phyloP scores from a whole-genome alignment of 2,329 filamentous ascomycete species.

The Exophiala xenobiotica region DNA sequence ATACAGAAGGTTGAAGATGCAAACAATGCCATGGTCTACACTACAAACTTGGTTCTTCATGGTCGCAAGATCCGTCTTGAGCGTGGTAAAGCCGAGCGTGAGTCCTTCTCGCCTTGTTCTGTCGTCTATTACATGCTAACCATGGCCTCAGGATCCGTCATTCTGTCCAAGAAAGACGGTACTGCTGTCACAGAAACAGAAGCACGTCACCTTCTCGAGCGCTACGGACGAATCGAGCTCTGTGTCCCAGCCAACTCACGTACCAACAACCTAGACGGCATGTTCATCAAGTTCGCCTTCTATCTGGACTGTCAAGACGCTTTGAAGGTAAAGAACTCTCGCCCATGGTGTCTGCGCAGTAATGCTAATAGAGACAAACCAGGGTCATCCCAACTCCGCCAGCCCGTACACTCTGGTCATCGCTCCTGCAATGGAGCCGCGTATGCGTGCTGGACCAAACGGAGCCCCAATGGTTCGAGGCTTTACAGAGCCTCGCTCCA shows the following conservation, averaged over 20 bases:
- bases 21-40: slow-evolving; percentile 27
- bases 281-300: slow-evolving; percentile 30
- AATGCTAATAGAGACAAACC: slow-evolving; percentile 1
- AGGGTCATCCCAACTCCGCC: slow-evolving; percentile 22
- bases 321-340: slow-evolving; percentile 21
- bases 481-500: slow-evolving; percentile 16
- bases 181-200: slow-evolving; percentile 20
- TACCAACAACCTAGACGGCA: slow-evolving; percentile 3
- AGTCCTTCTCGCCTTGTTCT: slow-evolving; percentile 10
- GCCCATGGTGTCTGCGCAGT: not conserved
- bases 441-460: slow-evolving; percentile 4
- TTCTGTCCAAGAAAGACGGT: slow-evolving; percentile 25
- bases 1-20: slow-evolving; percentile 34
- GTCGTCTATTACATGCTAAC: slow-evolving; percentile 6
- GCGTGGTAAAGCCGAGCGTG: slow-evolving; percentile 28
- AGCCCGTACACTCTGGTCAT: slow-evolving; percentile 18
- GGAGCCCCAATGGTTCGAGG: slow-evolving; percentile 15
- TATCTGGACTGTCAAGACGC: slow-evolving; percentile 31
- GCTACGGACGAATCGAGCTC: slow-evolving; percentile 26
- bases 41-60: slow-evolving; percentile 22
- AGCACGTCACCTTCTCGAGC: slow-evolving; percentile 23
- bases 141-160: slow-evolving; percentile 23
- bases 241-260: slow-evolving; percentile 13
- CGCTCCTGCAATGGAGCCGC: slow-evolving; percentile 22
- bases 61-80: slow-evolving; percentile 29